Conservation (phyloP, 805 yeast genomes). For the Tetrapisispora namnaoensis region DNA sequence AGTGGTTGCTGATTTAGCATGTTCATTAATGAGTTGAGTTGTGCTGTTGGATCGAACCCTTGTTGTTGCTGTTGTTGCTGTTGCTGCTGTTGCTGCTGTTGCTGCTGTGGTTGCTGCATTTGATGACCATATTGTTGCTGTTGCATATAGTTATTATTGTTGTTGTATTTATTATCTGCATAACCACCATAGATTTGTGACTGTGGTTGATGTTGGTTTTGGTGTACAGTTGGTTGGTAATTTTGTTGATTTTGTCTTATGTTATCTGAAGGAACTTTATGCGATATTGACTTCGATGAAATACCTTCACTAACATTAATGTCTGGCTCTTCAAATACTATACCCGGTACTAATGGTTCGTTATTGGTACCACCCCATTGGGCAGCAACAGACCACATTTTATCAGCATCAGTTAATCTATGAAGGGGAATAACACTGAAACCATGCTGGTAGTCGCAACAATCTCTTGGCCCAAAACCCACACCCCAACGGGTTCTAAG, state of each 20-base stretch:
- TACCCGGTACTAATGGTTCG: constrained; percentile 62
- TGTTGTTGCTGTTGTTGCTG: constrained; percentile 20
- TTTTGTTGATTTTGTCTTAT: constrained; percentile 45
- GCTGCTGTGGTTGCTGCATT: constrained; percentile 7
- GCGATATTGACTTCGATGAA: constrained; percentile 82
- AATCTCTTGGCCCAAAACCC: constrained; percentile 97
- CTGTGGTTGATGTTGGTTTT: constrained; percentile 1
- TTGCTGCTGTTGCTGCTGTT: constrained; percentile 15
- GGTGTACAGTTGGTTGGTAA: constrained; percentile 7
- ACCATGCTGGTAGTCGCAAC: constrained; percentile 91
- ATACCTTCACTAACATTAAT: constrained; percentile 93
- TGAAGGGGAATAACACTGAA: constrained; percentile 76
- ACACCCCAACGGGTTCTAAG: constrained; percentile 97
- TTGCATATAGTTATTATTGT: constrained; percentile 9
- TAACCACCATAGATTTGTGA: constrained; percentile 2
- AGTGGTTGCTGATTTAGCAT: constrained; percentile 33
- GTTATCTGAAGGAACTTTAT: constrained; percentile 86
- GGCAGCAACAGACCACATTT: constrained; percentile 77
- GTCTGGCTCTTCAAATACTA: constrained; percentile 93
- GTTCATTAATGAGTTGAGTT: constrained; percentile 34
- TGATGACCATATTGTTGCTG: constrained; percentile 8
- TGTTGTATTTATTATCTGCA: constrained; percentile 8
- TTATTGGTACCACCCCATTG: constrained; percentile 98
- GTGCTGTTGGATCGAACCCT: constrained; percentile 31
- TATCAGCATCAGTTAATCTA: constrained; percentile 90